A percentile compares a stretch with the other conserved stretches of the same genome.
Conservation (phyloP, 768 basidiomycete species). For the Tylopilus balloui region DNA sequence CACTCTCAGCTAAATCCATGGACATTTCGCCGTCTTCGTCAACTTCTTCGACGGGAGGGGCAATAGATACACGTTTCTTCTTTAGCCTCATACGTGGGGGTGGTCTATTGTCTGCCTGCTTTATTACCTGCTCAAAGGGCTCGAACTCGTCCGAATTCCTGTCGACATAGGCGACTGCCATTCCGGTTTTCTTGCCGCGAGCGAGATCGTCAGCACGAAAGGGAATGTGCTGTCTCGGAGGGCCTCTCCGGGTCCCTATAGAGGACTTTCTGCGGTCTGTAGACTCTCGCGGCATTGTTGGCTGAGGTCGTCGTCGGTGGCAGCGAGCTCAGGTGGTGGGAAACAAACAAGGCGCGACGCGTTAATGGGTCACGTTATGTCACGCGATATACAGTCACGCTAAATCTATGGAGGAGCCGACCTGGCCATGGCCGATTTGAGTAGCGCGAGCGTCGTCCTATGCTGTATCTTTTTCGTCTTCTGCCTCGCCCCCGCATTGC, state of each 20-base stretch:
- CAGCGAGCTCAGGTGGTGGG: slow-evolving; percentile 18
- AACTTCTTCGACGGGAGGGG: slow-evolving; percentile 36
- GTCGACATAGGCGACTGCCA: slow-evolving; percentile 62
- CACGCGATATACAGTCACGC: slow-evolving; percentile 23
- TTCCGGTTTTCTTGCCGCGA: slow-evolving; percentile 78
- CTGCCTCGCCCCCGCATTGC: slow-evolving; percentile 1
- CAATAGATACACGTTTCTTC: slow-evolving; percentile 44
- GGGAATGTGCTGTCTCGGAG: slow-evolving; percentile 66
- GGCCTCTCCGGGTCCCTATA: slow-evolving; percentile 48
- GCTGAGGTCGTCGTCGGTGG: slow-evolving; percentile 7
- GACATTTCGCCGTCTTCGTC: slow-evolving; percentile 65
- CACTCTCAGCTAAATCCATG: slow-evolving; percentile 76
- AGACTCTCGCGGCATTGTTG: slow-evolving; percentile 26
- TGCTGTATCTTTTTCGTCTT: neutral
- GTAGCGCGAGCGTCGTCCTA: slow-evolving; percentile 11
- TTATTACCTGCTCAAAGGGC: slow-evolving; percentile 70
- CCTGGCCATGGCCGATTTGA: slow-evolving; percentile 19
- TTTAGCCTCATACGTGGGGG: slow-evolving; percentile 52
- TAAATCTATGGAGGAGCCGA: neutral
- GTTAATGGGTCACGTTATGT: slow-evolving; percentile 24
- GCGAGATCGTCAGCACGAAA: slow-evolving; percentile 74
- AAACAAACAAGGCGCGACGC: slow-evolving; percentile 27
- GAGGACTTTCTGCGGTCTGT: slow-evolving; percentile 34
- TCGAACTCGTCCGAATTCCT: slow-evolving; percentile 80
- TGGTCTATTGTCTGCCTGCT: slow-evolving; percentile 62